Conservation (phyloP, 2,329 filamentous ascomycete genomes). For the Trichoderma arundinaceum region DNA sequence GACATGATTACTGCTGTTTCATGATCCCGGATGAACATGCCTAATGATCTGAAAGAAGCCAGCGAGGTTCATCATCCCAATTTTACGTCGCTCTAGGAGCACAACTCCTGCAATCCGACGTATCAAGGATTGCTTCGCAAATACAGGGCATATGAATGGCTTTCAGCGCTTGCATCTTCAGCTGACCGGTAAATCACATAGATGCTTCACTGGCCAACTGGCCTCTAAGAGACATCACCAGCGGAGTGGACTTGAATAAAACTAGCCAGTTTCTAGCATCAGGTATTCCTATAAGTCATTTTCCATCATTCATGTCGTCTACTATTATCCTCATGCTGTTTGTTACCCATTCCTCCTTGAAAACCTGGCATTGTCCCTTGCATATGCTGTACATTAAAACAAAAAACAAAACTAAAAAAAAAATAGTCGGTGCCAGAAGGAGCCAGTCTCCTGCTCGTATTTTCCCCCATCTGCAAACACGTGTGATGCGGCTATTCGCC, state of each 20-base stretch:
- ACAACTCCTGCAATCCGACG: too few species aligned
- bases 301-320: constrained; percentile 27
- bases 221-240: not conserved
- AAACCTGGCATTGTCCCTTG: constrained; percentile 31
- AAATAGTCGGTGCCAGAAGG: constrained; percentile 24
- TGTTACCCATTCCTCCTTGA: constrained; percentile 32
- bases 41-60: too few species aligned
- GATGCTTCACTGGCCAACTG: not conserved
- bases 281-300: not conserved
- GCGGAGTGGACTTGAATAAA: not conserved
- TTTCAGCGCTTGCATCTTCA: too few species aligned
- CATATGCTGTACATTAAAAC: constrained; percentile 35
- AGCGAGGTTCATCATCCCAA: too few species aligned
- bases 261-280: not conserved
- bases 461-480: constrained; percentile 4
- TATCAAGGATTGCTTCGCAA: too few species aligned
- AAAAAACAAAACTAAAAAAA: constrained; percentile 16
- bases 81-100: too few species aligned
- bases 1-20: too few species aligned
- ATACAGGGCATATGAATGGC: too few species aligned
- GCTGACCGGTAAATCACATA: not conserved
- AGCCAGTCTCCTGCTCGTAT: constrained; percentile 24
- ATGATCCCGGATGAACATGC: too few species aligned
- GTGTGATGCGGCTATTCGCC: constrained; percentile 1
- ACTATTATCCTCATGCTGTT: constrained; percentile 28